Evolutionary conservation across 163 green algal species (phyloP).

Genomic region (Coccomyxa subellipsoidea): DNA sequence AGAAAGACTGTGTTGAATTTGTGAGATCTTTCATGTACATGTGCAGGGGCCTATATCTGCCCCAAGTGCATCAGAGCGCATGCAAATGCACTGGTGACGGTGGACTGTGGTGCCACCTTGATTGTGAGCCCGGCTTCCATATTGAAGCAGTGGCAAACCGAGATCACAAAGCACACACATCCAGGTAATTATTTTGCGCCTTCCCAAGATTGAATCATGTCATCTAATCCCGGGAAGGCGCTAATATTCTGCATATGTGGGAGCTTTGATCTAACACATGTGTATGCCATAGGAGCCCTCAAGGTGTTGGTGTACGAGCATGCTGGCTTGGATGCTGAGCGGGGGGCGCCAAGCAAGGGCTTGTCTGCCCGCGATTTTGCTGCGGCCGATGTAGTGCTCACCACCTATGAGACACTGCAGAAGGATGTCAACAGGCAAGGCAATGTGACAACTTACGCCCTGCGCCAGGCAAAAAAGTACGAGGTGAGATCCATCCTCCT

Average conservation of each 20-base stretch:
- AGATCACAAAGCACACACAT: constrained; percentile 69
- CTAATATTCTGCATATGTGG: too few relatives aligned
- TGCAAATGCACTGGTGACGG: constrained; percentile 27
- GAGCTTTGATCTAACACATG: too few relatives aligned
- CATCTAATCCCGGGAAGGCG: too few relatives aligned
- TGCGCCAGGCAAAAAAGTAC: constrained; percentile 41
- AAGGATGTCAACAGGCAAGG: constrained; percentile 48
- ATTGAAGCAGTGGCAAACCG: constrained; percentile 76
- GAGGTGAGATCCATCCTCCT: constrained; percentile 17
- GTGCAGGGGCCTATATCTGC: constrained; percentile 46
- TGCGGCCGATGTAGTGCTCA: constrained; percentile 59
- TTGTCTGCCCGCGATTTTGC: neutral
- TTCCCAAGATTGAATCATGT: too few relatives aligned
- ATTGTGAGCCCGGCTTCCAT: constrained; percentile 87
- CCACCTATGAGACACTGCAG: constrained; percentile 79
- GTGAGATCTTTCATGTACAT: too few relatives aligned
- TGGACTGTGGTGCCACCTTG: constrained; percentile 72
- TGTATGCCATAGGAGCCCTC: constrained; percentile 3
- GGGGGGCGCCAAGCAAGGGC: neutral
- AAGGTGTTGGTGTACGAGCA: constrained; percentile 17
- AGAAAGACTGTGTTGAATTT: too few relatives aligned
- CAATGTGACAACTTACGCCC: neutral
- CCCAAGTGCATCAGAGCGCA: constrained; percentile 39
- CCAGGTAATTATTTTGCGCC: constrained; percentile 22
- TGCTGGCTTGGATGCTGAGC: neutral